Evolutionary conservation across 2,329 filamentous ascomycete species (phyloP).

Genomic region (Lasiodiplodia sp.): DNA sequence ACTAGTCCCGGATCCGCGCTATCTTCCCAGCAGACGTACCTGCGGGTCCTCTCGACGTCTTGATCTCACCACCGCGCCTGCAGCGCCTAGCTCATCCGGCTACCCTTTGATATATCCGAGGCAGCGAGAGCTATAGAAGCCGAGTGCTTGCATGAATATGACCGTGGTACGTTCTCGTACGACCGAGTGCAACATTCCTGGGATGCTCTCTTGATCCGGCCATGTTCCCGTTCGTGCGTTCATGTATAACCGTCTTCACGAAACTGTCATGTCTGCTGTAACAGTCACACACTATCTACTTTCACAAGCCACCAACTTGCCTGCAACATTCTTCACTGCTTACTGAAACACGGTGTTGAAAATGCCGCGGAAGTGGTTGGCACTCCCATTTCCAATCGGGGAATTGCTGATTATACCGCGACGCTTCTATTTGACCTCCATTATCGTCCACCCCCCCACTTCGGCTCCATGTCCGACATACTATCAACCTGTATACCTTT

Average conservation of each 20-base stretch:
- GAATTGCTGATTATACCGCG: neutral
- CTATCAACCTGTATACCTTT: neutral
- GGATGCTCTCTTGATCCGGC: no score
- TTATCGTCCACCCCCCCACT: neutral
- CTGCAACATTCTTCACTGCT: neutral
- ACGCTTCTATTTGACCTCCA: slow-evolving; percentile 2
- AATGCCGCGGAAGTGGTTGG: neutral
- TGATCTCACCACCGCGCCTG: slow-evolving; percentile 17
- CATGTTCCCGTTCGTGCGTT: no score
- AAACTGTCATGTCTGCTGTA: neutral
- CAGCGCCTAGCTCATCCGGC: slow-evolving; percentile 1
- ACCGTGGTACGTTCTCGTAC: no score
- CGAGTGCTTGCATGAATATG: neutral
- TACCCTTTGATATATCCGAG: neutral
- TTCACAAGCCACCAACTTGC: neutral
- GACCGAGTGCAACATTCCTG: no score
- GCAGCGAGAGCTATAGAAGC: neutral
- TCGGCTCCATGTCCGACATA: neutral
- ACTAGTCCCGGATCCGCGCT: neutral
- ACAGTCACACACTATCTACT: neutral
- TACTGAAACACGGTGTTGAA: neutral
- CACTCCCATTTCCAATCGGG: neutral
- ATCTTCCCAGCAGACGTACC: neutral
- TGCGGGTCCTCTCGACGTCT: neutral
- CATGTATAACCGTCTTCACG: no score